Conservation (phyloP, 306 rosid genomes). For the Rosa multiflora region DNA sequence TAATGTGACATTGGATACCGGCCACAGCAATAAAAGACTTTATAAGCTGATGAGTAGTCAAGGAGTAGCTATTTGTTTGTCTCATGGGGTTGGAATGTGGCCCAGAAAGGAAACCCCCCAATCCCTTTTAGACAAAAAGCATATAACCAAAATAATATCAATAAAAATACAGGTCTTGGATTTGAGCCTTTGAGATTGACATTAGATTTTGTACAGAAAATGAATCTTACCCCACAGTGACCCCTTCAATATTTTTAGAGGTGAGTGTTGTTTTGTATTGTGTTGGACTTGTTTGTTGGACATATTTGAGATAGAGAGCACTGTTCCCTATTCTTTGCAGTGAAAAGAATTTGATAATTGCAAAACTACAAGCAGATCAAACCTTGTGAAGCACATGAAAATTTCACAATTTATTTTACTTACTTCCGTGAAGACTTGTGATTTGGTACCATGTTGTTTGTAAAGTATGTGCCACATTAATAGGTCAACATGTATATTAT, state of each 20-base stretch:
- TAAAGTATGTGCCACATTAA: slow-evolving; percentile 52
- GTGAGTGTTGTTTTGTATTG: slow-evolving; percentile 62
- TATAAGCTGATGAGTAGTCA: slow-evolving; percentile 23
- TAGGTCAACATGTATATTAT: slow-evolving; percentile 44
- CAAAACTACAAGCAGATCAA: slow-evolving; percentile 68
- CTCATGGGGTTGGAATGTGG: slow-evolving; percentile 52
- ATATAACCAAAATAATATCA: slow-evolving; percentile 31
- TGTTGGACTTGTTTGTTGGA: slow-evolving; percentile 78
- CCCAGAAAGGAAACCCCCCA: slow-evolving; percentile 47
- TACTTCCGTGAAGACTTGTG: slow-evolving; percentile 48
- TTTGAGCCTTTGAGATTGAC: slow-evolving; percentile 46
- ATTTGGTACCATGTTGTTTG: slow-evolving; percentile 62
- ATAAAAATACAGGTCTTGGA: slow-evolving; percentile 16
- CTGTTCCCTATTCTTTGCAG: slow-evolving; percentile 52
- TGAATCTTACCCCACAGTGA: slow-evolving; percentile 35
- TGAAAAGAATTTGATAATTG: slow-evolving; percentile 61
- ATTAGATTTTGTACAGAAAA: slow-evolving; percentile 33
- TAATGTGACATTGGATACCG: slow-evolving; percentile 41
- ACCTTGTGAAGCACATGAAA: slow-evolving; percentile 37
- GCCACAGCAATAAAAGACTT: slow-evolving; percentile 32
- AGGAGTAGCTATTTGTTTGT: slow-evolving; percentile 37
- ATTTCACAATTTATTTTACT: slow-evolving; percentile 21
- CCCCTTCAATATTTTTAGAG: slow-evolving; percentile 6
- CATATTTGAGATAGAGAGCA: slow-evolving; percentile 33
- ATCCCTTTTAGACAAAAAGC: slow-evolving; percentile 49